Percentiles rank a stretch among this genome's conserved stretches.
phyloP scores from a whole-genome alignment of 1,139 yeast genomes.

The Candida sp. region DNA sequence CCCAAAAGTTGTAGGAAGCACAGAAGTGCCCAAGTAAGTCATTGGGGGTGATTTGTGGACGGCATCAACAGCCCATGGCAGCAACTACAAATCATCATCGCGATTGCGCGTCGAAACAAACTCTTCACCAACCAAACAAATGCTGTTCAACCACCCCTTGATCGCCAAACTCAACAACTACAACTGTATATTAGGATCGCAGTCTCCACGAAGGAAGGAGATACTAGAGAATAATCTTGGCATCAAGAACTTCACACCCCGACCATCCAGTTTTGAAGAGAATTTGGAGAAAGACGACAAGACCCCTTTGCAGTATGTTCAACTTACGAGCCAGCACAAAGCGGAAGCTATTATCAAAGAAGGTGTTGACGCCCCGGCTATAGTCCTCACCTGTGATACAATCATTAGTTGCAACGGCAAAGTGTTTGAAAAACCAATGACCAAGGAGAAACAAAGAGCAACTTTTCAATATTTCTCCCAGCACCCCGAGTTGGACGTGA shows the following conservation, averaged over 20 bases:
- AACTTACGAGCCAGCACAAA: constrained; percentile 70
- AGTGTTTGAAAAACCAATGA: constrained; percentile 80
- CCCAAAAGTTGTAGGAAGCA: too few species aligned
- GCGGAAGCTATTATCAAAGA: constrained; percentile 52
- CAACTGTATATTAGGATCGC: constrained; percentile 72
- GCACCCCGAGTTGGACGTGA: constrained; percentile 55
- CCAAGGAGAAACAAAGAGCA: constrained; percentile 46
- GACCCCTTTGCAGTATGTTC: constrained; percentile 66
- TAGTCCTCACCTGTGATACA: constrained; percentile 82
- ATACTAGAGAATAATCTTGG: constrained; percentile 68
- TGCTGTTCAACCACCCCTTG: constrained; percentile 22
- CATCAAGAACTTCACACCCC: constrained; percentile 41
- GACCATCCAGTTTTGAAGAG: constrained; percentile 73
- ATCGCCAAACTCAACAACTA: constrained; percentile 26
- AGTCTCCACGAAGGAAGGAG: constrained; percentile 80
- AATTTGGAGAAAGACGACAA: constrained; percentile 59
- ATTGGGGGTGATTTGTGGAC: too few species aligned
- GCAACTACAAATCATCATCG: too few species aligned
- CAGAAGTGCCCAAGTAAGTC: too few species aligned
- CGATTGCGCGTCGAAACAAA: too few species aligned
- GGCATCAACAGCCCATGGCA: too few species aligned
- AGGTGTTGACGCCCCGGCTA: constrained; percentile 13
- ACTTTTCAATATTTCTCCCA: constrained; percentile 50
- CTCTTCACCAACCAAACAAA: too few species aligned
- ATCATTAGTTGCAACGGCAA: constrained; percentile 64